Evolutionary conservation across 768 basidiomycete genomes (phyloP).

Genomic region (Mycena sanguinolenta): DNA sequence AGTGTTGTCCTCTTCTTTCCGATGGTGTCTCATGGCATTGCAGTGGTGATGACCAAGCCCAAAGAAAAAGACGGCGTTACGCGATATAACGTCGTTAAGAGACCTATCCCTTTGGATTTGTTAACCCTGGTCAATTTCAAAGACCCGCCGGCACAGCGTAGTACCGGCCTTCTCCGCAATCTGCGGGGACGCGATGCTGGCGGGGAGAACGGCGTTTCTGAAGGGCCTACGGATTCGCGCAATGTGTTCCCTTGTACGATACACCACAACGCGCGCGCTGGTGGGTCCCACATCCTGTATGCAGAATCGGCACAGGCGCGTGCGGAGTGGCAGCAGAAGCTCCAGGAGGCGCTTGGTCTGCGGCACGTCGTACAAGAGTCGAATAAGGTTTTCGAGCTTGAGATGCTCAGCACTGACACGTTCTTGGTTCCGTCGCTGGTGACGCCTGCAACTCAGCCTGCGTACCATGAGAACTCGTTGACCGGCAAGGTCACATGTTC

Average conservation of each 20-base stretch:
- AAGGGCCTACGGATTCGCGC: constrained; percentile 71
- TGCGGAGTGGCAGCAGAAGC: constrained; percentile 89
- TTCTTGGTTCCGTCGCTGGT: constrained; percentile 83
- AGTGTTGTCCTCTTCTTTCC: constrained; percentile 45
- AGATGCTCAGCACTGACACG: constrained; percentile 89
- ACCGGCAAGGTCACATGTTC: constrained; percentile 94
- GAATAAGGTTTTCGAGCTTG: constrained; percentile 95
- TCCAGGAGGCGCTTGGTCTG: constrained; percentile 89
- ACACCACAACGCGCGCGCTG: constrained; percentile 89
- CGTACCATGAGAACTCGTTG: constrained; percentile 80
- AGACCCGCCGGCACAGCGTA: constrained; percentile 82
- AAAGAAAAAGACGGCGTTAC: constrained; percentile 82
- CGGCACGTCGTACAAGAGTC: constrained; percentile 91
- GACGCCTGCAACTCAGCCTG: constrained; percentile 59
- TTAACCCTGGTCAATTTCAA: constrained; percentile 88
- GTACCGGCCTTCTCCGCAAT: constrained; percentile 78
- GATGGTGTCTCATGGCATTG: constrained; percentile 8
- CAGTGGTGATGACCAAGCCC: constrained; percentile 92
- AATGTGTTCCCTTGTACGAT: constrained; percentile 90
- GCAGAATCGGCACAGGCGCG: constrained; percentile 85
- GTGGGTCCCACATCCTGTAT: constrained; percentile 89
- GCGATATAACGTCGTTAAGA: constrained; percentile 84
- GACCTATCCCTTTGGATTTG: constrained; percentile 93
- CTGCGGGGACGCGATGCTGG: constrained; percentile 60
- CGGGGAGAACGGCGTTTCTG: constrained; percentile 48